These are phyloP conservation scores for Paracamarosporium sp. DNA, from an alignment of 2,329 filamentous ascomycete genomes.

Conservation along the genomic window DNA sequence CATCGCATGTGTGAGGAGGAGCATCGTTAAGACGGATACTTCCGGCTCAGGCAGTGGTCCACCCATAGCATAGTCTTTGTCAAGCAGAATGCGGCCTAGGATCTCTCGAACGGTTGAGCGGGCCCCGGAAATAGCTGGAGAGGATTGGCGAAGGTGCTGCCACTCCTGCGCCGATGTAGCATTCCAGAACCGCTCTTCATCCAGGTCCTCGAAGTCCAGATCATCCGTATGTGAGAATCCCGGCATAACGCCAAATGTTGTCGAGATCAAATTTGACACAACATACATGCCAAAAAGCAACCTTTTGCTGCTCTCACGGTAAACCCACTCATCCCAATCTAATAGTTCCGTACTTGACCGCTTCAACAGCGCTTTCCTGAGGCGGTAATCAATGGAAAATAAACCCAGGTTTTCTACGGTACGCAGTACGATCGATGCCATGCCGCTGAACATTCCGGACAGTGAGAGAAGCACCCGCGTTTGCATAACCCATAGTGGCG, in stretches of 20 bases:
- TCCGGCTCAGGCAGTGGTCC: slow-evolving; percentile 14
- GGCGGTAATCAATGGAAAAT: slow-evolving; percentile 24
- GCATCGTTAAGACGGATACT: slow-evolving; percentile 36
- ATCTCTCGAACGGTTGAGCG: slow-evolving; percentile 25
- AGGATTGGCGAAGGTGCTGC: slow-evolving; percentile 17
- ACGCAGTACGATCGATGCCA: slow-evolving; percentile 16
- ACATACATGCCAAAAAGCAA: slow-evolving; percentile 42
- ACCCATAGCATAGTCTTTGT: slow-evolving; percentile 18
- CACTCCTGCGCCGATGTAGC: slow-evolving; percentile 34
- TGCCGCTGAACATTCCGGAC: slow-evolving; percentile 37
- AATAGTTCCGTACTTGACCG: slow-evolving; percentile 12
- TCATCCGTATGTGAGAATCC: slow-evolving; percentile 42
- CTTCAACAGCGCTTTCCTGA: slow-evolving; percentile 22
- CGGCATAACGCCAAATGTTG: slow-evolving; percentile 40
- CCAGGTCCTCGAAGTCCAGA: slow-evolving; percentile 42
- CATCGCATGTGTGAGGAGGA: slow-evolving; percentile 44
- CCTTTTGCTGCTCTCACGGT: slow-evolving; percentile 38
- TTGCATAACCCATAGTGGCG: slow-evolving; percentile 39
- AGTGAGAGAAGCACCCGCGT: slow-evolving; percentile 35
- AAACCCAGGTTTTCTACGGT: slow-evolving; percentile 23
- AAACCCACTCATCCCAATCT: slow-evolving; percentile 37
- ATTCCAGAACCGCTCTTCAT: slow-evolving; percentile 41
- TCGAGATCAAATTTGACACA: slow-evolving; percentile 39
- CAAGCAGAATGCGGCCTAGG: slow-evolving; percentile 32
- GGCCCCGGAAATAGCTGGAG: slow-evolving; percentile 3